phyloP scores from a whole-genome alignment of 768 basidiomycete species.

The Boletus subparvulus region DNA sequence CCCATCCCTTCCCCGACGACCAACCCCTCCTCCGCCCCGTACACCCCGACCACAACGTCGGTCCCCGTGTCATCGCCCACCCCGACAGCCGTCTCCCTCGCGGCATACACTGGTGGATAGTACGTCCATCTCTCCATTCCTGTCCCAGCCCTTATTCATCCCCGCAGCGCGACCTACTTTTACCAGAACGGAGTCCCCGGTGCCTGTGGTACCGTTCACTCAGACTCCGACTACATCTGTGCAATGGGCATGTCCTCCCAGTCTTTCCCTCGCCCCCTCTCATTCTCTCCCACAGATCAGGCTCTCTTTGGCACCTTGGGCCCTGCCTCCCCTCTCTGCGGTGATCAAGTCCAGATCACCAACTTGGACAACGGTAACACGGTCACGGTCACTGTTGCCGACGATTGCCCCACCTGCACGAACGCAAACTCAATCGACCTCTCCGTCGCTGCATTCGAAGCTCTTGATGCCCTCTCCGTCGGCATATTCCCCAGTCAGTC shows the following conservation, averaged over 20 bases:
- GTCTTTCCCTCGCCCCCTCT: not conserved
- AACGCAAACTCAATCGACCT: slow-evolving; percentile 71
- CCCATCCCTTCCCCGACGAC: not conserved
- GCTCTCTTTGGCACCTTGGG: slow-evolving; percentile 50
- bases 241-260: slow-evolving; percentile 53
- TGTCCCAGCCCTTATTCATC: not conserved
- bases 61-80: not conserved
- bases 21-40: not conserved
- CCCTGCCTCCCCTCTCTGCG: slow-evolving; percentile 58
- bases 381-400: slow-evolving; percentile 68
- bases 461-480: slow-evolving; percentile 40
- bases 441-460: slow-evolving; percentile 64
- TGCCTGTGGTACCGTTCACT: slow-evolving; percentile 67
- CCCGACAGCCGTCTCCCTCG: not conserved
- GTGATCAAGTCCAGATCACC: slow-evolving; percentile 59
- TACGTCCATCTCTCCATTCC: slow-evolving; percentile 25
- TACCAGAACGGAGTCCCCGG: slow-evolving; percentile 72
- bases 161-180: slow-evolving; percentile 60
- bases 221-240: slow-evolving; percentile 58
- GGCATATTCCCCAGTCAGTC: slow-evolving; percentile 62
- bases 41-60: not conserved
- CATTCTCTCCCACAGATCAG: slow-evolving; percentile 39
- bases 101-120: slow-evolving; percentile 45
- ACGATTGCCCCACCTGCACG: slow-evolving; percentile 79
- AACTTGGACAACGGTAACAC: slow-evolving; percentile 52